These are phyloP conservation scores for Thymus quinquecostatus DNA, from an alignment of 257 asterid genomes.

Conservation along the genomic window DNA sequence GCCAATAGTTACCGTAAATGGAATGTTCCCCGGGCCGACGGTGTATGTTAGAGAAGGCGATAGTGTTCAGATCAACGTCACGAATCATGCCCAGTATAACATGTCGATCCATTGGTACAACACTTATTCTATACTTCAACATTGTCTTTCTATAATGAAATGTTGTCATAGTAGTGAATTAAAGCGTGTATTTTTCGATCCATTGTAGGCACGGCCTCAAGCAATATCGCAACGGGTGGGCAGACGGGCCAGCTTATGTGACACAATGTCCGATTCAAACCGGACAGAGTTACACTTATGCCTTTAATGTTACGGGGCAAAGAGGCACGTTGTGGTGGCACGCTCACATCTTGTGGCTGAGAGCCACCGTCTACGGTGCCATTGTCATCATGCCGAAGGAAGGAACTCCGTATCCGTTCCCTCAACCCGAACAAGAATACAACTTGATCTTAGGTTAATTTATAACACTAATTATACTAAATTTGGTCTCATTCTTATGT, in stretches of 20 bases:
- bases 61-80: constrained; percentile 44
- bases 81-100: constrained; percentile 53
- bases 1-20: constrained; percentile 58
- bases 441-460: constrained; percentile 49
- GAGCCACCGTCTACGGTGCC: constrained; percentile 71
- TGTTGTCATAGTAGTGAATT: too few relatives aligned
- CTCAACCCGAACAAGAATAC: constrained; percentile 49
- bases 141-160: too few relatives aligned
- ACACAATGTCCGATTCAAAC: constrained; percentile 63
- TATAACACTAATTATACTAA: not conserved
- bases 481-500: not conserved
- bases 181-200: too few relatives aligned
- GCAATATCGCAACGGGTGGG: constrained; percentile 62
- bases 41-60: constrained; percentile 64
- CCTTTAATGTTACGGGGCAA: constrained; percentile 53
- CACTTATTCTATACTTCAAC: too few relatives aligned
- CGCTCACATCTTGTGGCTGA: constrained; percentile 62
- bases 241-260: constrained; percentile 65
- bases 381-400: constrained; percentile 51
- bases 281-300: constrained; percentile 49
- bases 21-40: constrained; percentile 64
- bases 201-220: constrained; percentile 56
- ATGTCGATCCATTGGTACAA: constrained; percentile 61
- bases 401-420: constrained; percentile 56
- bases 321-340: constrained; percentile 69